These are phyloP conservation scores for Citrus cavaleriei DNA, from an alignment of 345 rosid genomes.

Conservation along the genomic window DNA sequence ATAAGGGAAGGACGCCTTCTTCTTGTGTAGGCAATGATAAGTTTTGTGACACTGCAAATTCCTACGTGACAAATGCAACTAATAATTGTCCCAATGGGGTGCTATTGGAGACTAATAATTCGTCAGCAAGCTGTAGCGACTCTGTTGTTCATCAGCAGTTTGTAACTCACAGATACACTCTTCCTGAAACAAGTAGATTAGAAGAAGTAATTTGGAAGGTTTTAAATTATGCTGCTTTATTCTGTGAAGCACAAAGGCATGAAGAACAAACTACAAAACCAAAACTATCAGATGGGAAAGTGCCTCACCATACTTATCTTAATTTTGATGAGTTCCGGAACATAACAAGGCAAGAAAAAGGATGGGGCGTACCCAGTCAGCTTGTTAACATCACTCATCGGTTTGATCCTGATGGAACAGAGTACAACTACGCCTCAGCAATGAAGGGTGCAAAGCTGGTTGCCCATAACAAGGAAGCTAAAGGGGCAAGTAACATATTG, in stretches of 20 bases:
- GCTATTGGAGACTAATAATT: constrained; percentile 34
- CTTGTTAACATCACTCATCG: constrained; percentile 66
- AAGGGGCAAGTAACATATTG: constrained; percentile 83
- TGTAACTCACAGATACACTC: constrained; percentile 32
- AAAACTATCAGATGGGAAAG: constrained; percentile 22
- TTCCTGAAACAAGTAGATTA: constrained; percentile 27
- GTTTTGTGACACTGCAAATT: constrained; percentile 8
- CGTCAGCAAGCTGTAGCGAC: constrained; percentile 25
- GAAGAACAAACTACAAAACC: constrained; percentile 25
- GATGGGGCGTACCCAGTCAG: constrained; percentile 29
- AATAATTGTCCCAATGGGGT: constrained; percentile 23
- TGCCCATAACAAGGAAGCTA: constrained; percentile 82
- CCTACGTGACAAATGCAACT: constrained; percentile 10
- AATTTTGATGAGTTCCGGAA: constrained; percentile 61
- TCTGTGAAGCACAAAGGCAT: constrained; percentile 33
- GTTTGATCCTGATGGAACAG: constrained; percentile 81
- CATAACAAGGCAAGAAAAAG: constrained; percentile 44
- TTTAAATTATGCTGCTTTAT: constrained; percentile 41
- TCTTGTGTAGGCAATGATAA: constrained; percentile 15
- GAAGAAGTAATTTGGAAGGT: constrained; percentile 49
- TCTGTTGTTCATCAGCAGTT: constrained; percentile 30
- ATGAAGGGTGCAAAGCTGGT: constrained; percentile 85
- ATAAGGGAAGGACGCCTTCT: constrained; percentile 12
- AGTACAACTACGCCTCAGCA: constrained; percentile 81
- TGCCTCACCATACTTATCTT: constrained; percentile 39